These are phyloP conservation scores for Penicillium paneum DNA, from an alignment of 2,329 filamentous ascomycete genomes.

Conservation along the genomic window DNA sequence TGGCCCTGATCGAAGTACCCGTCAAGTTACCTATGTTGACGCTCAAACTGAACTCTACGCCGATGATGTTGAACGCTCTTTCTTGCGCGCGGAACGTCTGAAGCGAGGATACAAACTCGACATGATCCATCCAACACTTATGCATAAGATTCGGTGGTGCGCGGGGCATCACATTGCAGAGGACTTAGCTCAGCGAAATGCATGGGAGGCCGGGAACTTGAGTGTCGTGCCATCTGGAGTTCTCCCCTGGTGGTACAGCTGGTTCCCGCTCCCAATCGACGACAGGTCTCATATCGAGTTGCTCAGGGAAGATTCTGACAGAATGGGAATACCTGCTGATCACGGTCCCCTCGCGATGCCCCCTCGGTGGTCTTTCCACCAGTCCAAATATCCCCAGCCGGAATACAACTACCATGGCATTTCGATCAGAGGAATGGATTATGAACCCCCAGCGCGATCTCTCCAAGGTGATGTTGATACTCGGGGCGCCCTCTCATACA, in stretches of 20 bases:
- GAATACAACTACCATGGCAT: conserved; percentile 8
- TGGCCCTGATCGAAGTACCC: not conserved
- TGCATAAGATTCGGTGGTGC: not conserved
- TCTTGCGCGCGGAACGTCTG: not conserved
- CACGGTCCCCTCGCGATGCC: conserved; percentile 2
- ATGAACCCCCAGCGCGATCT: conserved; percentile 4
- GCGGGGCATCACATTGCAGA: not conserved
- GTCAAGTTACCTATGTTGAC: not conserved
- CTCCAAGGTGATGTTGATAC: conserved; percentile 45
- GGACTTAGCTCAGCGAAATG: not conserved
- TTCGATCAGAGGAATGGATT: not conserved
- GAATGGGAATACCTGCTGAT: conserved; percentile 1
- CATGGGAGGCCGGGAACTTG: not conserved
- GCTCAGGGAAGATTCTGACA: not conserved
- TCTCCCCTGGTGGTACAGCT: conserved; percentile 4
- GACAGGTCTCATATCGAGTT: conserved; percentile 3
- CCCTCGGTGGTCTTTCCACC: conserved; percentile 8
- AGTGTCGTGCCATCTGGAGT: conserved; percentile 4
- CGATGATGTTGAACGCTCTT: not conserved
- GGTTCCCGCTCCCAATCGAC: not conserved
- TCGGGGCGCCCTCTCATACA: conserved; percentile 37
- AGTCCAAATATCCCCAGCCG: conserved; percentile 13
- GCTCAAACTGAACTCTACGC: not conserved
- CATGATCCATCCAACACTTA: not conserved
- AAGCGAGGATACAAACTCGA: conserved; percentile 1